Base-by-base conservation (phyloP, 2,329 filamentous ascomycete species). In the Cryoendolithus antarcticus region DNA sequence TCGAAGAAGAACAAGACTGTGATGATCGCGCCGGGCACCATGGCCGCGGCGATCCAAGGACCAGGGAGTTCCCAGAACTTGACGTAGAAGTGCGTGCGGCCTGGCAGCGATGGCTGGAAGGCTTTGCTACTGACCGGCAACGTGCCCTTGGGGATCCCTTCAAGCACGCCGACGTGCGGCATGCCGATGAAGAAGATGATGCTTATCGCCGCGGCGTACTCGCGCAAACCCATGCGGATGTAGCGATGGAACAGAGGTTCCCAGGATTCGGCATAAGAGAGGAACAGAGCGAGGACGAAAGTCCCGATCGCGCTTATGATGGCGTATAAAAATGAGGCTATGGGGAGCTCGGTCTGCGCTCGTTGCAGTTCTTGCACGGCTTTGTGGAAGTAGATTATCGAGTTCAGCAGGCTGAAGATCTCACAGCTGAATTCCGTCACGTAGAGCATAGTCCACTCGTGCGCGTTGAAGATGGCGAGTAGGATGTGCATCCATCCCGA, bases 381-480 rank as follows among this genome's bases (percentile, higher is more conserved):
- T 56, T 80, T 80, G 57, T 79, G 71, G 50, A 81, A 77, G 57
- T 80, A 81, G 47, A 80, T 80, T 42, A 80, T 70, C 47, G 73
- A 77, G 57, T 80, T 80, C 21, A 80, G 61, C 6, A 81, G 64
- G 2, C 74, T 76, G 53, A 80, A 80, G 39, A 80, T 77, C 53
- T 80, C 77, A 32, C 72, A 75, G 43, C 69, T 76, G 55, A 80
- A 80, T 12, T 70, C 74, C 2, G 77, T 81, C 35, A 81, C 77
- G 55, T 80, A 80, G 48, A 72, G 67, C 77, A 80, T 81, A 0
- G 76, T 80, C 72, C 75, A 80, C 56, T 80, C 75, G 51, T 80
- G 75, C 3, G 75, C 76, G 55, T 80, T 80, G 57, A 80, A 71
- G 37, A 79, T 70, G 39, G 76, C 75, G 9, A 81, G 63, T 2